Conservation (phyloP, 495 filamentous ascomycete species). For the Aspergillus leporis region DNA sequence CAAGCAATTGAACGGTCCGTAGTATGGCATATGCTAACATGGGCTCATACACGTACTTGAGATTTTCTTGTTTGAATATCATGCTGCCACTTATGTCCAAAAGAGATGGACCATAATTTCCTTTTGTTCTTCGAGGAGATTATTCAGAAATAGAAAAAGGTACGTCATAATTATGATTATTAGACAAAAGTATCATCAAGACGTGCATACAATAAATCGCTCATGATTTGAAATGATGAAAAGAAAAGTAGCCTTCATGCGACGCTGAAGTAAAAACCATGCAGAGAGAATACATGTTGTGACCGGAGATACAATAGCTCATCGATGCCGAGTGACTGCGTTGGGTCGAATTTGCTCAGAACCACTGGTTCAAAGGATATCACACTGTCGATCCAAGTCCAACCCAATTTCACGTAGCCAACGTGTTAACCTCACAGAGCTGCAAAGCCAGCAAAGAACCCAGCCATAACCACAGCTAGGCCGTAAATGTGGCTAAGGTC, state of each 20-base stretch:
- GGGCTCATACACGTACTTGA: too few species aligned
- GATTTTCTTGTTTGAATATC: too few species aligned
- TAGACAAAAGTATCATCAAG: neutral
- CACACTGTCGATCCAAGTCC: neutral
- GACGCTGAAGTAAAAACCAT: neutral
- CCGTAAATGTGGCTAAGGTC: conserved; percentile 61
- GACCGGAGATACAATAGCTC: neutral
- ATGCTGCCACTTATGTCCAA: too few species aligned
- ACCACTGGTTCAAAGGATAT: neutral
- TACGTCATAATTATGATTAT: neutral
- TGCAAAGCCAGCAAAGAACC: conserved; percentile 65
- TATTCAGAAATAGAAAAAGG: neutral
- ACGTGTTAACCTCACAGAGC: conserved; percentile 44
- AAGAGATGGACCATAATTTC: too few species aligned
- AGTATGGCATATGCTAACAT: too few species aligned
- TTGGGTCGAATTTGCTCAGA: neutral
- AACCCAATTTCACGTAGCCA: neutral
- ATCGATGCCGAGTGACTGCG: neutral
- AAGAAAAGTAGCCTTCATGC: neutral
- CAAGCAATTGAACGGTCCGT: too few species aligned
- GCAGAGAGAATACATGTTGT: conserved; percentile 1
- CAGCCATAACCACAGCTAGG: conserved; percentile 53
- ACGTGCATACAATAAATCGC: neutral
- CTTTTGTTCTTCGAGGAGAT: neutral
- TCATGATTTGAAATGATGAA: neutral